Evolutionary conservation across 345 rosid species (phyloP).

Genomic region (Eucalyptus camaldulensis): DNA sequence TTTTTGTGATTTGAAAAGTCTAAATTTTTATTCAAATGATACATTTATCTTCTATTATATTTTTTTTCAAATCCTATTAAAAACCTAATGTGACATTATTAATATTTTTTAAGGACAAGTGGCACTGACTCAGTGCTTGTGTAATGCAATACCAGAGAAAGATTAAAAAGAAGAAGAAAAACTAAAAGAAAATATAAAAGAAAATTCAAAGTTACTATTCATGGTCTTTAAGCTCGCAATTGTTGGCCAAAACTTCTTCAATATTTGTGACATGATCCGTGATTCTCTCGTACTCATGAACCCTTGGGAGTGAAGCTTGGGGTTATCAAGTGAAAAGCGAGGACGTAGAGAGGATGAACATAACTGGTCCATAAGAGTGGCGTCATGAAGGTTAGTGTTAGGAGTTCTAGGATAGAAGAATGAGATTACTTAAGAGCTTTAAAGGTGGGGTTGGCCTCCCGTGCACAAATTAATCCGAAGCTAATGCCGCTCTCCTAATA

Average conservation of each 20-base stretch:
- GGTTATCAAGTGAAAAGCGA: too few relatives aligned
- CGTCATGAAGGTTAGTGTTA: fast-evolving
- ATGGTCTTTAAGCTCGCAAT: neutral
- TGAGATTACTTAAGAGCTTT: too few relatives aligned
- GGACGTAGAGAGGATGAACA: fast-evolving
- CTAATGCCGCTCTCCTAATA: fast-evolving
- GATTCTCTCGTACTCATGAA: fast-evolving
- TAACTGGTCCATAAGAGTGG: fast-evolving
- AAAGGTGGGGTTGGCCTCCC: fast-evolving
- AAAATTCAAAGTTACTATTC: neutral
- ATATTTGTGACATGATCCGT: neutral
- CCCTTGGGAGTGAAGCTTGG: too few relatives aligned
- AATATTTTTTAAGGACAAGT: too few relatives aligned
- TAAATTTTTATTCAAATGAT: neutral
- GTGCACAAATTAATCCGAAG: fast-evolving
- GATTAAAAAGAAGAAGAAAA: too few relatives aligned
- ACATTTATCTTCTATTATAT: neutral
- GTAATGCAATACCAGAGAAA: too few relatives aligned
- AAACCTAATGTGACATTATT: neutral
- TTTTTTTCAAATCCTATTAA: neutral
- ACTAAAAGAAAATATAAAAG: neutral
- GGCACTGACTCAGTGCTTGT: too few relatives aligned
- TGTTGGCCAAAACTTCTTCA: neutral
- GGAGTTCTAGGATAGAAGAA: too few relatives aligned
- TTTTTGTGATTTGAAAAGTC: neutral